These are phyloP conservation scores for Diplosphaera chodatii DNA, from an alignment of 139 green algal species.

Conservation along the genomic window DNA sequence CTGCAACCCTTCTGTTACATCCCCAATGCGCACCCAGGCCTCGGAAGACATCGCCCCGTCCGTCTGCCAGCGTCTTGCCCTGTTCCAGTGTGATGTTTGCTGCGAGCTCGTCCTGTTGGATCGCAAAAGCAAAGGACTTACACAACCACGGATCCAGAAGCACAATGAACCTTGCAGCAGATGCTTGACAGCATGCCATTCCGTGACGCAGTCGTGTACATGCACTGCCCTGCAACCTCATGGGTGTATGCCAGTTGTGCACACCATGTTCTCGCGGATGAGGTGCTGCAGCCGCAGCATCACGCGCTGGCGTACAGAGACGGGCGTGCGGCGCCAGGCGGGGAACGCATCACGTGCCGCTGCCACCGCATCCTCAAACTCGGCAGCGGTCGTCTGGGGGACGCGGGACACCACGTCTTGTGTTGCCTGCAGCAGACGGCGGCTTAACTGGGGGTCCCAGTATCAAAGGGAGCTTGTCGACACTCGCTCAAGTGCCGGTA, in stretches of 20 bases:
- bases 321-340: slow-evolving; percentile 67
- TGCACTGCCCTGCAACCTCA: no score
- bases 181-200: no score
- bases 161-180: no score
- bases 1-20: background rate
- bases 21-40: slow-evolving; percentile 60
- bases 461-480: no score
- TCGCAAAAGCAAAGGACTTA: no score
- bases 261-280: slow-evolving; percentile 79
- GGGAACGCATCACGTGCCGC: slow-evolving; percentile 75
- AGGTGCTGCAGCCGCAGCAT: slow-evolving; percentile 91
- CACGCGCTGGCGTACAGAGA: slow-evolving; percentile 67
- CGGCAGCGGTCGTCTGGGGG: slow-evolving; percentile 62
- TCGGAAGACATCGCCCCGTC: slow-evolving; percentile 86
- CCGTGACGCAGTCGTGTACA: no score
- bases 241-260: background rate
- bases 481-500: no score
- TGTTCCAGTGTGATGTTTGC: slow-evolving; percentile 81
- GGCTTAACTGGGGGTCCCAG: no score
- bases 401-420: slow-evolving; percentile 79
- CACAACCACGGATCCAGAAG: no score
- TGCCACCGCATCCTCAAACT: slow-evolving; percentile 86
- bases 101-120: slow-evolving; percentile 75
- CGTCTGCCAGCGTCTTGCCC: slow-evolving; percentile 93
- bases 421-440: slow-evolving; percentile 47